Evolutionary conservation across 139 green algal species (phyloP).

Genomic region (Tetraselmis chui): DNA sequence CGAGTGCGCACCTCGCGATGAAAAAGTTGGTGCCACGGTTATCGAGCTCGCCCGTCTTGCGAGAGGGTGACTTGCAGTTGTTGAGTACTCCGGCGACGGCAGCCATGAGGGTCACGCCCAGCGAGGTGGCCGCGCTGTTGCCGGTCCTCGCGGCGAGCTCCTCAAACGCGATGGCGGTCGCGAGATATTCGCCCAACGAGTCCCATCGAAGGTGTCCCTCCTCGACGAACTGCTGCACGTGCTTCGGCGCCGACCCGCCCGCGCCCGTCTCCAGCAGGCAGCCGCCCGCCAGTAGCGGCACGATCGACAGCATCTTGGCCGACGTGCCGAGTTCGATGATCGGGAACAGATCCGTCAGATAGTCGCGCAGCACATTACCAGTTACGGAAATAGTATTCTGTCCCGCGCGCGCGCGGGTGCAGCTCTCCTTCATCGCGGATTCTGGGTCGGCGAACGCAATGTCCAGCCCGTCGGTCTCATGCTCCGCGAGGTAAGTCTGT

Average conservation of each 20-base stretch:
- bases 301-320: conserved; percentile 28
- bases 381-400: conserved; percentile 21
- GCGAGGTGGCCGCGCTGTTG: conserved; percentile 3
- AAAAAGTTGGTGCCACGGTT: conserved; percentile 20
- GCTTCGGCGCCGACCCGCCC: conserved; percentile 21
- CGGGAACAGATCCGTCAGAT: conserved; percentile 25
- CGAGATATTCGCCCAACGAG: conserved; percentile 22
- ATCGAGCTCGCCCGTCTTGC: conserved; percentile 10
- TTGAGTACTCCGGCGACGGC: conserved; percentile 13
- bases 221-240: conserved; percentile 28
- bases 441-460: background rate
- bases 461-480: conserved; percentile 11
- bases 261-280: conserved; percentile 24
- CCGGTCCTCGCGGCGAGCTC: conserved; percentile 10
- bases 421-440: conserved; percentile 6
- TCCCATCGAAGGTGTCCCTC: conserved; percentile 23
- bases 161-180: conserved; percentile 12
- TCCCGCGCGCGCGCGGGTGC: conserved; percentile 1
- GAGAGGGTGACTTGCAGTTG: conserved; percentile 17
- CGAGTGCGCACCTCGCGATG: too few species aligned
- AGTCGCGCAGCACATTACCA: conserved; percentile 25
- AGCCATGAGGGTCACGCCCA: conserved; percentile 4
- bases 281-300: conserved; percentile 20
- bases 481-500: conserved; percentile 11
- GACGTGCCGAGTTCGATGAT: conserved; percentile 23